A percentile compares a stretch with the other conserved stretches of the same genome.
Evolutionary conservation across 2,329 filamentous ascomycete genomes (phyloP).

Genomic region (Aphanocladium album): DNA sequence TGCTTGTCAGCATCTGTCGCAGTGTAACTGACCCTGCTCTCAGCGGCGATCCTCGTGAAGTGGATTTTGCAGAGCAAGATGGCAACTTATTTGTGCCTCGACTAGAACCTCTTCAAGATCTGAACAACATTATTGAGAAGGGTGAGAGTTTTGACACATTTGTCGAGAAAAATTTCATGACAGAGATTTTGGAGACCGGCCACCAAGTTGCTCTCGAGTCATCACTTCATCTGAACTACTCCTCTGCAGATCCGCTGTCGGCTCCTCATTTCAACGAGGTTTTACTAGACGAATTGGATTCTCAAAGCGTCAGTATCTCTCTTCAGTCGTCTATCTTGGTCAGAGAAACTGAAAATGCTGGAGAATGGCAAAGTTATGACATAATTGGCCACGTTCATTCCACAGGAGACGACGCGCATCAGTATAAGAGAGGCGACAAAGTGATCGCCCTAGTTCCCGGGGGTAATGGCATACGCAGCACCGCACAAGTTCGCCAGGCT

Average conservation of each 20-base stretch:
- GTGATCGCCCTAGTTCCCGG: conserved; percentile 36
- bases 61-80: conserved; percentile 38
- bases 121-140: conserved; percentile 44
- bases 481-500: conserved; percentile 27
- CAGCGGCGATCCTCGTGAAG: conserved; percentile 25
- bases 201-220: not conserved
- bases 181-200: not conserved
- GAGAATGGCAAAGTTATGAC: conserved; percentile 25
- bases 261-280: not conserved
- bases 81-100: conserved; percentile 40
- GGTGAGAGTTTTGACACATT: conserved; percentile 12
- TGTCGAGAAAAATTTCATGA: conserved; percentile 19
- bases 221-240: not conserved
- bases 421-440: conserved; percentile 31
- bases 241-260: not conserved
- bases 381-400: conserved; percentile 32
- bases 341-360: conserved; percentile 2
- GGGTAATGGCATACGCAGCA: conserved; percentile 30
- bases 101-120: conserved; percentile 30
- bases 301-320: conserved; percentile 36
- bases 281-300: conserved; percentile 16
- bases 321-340: conserved; percentile 33
- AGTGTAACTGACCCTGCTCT: conserved; percentile 18
- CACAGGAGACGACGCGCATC: conserved; percentile 27
- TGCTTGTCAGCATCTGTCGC: conserved; percentile 24